Conservation (phyloP, 306 rosid species). For the Clitoria ternatea region DNA sequence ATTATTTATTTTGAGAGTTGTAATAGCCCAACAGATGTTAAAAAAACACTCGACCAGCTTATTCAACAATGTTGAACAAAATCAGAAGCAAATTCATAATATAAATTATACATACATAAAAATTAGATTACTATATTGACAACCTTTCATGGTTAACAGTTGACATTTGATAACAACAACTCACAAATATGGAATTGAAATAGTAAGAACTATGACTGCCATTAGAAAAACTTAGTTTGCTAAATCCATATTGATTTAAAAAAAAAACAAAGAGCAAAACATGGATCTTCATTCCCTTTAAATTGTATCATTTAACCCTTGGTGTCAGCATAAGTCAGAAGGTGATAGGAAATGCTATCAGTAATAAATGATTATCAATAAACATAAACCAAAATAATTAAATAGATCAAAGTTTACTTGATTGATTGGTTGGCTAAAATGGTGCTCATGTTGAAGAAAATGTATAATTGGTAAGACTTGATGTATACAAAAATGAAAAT, state of each 20-base stretch:
- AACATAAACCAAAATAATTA: background rate
- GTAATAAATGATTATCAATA: background rate
- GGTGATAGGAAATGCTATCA: background rate
- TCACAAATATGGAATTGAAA: background rate
- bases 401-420: constrained; percentile 51
- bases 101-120: too few relatives aligned
- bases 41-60: too few relatives aligned
- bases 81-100: too few relatives aligned
- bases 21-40: too few relatives aligned
- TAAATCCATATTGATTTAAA: background rate
- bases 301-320: constrained; percentile 3
- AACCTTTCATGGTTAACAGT: too few relatives aligned
- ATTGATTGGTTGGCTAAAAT: constrained; percentile 87
- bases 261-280: background rate
- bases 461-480: constrained; percentile 85
- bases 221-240: background rate
- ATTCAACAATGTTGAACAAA: too few relatives aligned
- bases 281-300: background rate
- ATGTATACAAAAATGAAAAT: constrained; percentile 21
- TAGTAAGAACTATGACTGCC: background rate
- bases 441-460: constrained; percentile 96
- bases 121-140: too few relatives aligned
- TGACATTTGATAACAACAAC: too few relatives aligned
- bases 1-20: too few relatives aligned
- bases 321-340: constrained; percentile 12